Evolutionary conservation across 106 monocot genomes (phyloP).

Genomic region (Ottelia alismoides): DNA sequence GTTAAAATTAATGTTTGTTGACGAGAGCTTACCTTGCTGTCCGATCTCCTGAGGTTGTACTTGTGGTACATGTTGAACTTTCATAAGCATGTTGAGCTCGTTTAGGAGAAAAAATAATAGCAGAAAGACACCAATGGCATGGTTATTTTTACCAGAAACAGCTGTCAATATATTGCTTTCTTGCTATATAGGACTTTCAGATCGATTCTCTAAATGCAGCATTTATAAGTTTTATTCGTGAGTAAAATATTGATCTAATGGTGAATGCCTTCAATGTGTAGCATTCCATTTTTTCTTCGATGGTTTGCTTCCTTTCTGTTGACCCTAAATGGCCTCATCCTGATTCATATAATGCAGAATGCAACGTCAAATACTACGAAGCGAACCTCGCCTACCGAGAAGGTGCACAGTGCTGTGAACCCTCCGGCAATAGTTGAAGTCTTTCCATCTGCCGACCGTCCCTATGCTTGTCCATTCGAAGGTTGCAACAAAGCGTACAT

Average conservation of each 20-base stretch:
- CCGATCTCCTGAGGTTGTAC: too few species aligned
- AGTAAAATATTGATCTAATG: background rate
- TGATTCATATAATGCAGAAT: slow-evolving; percentile 12
- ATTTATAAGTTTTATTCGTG: background rate
- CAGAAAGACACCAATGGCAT: too few species aligned
- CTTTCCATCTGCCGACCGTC: slow-evolving; percentile 35
- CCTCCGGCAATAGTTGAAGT: slow-evolving; percentile 12
- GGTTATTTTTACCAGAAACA: too few species aligned
- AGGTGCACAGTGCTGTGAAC: slow-evolving; percentile 23
- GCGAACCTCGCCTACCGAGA: slow-evolving; percentile 16
- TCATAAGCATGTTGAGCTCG: too few species aligned
- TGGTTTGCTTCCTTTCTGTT: too few species aligned
- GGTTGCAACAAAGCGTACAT: slow-evolving; percentile 12
- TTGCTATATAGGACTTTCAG: too few species aligned
- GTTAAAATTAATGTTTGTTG: too few species aligned
- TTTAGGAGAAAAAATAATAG: too few species aligned
- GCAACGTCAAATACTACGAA: slow-evolving; percentile 7
- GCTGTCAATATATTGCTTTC: too few species aligned
- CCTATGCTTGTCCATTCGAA: slow-evolving; percentile 22
- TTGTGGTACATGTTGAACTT: too few species aligned
- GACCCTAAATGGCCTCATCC: too few species aligned
- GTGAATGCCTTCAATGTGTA: background rate
- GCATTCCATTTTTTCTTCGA: background rate
- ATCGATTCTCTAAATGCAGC: background rate
- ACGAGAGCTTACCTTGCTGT: too few species aligned